Percentiles rank a stretch among this genome's conserved stretches.
Conservation (phyloP, 176 grass and related monocot species). For the Oryza australiensis region DNA sequence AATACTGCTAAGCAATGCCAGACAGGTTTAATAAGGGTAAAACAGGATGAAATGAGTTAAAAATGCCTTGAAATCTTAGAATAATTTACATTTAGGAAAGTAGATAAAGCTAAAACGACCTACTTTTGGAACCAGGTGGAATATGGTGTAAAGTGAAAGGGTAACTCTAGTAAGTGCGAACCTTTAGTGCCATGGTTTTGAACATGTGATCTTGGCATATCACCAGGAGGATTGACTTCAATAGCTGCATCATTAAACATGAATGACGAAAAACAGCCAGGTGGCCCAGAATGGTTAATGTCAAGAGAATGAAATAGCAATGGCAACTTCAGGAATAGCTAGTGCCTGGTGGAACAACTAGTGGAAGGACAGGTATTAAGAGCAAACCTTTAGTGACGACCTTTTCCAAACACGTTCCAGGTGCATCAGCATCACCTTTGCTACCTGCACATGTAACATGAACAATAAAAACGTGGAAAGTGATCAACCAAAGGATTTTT, state of each 20-base stretch:
- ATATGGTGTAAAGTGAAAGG: not conserved
- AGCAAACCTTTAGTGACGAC: slow-evolving; percentile 29
- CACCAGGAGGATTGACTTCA: slow-evolving; percentile 20
- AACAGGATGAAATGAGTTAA: not conserved
- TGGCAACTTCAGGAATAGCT: slow-evolving; percentile 12
- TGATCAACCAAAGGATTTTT: not conserved
- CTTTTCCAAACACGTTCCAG: not conserved
- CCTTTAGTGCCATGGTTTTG: slow-evolving; percentile 6
- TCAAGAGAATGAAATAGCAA: slow-evolving; percentile 9
- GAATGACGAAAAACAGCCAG: slow-evolving; percentile 3
- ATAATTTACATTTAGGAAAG: not conserved
- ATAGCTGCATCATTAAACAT: slow-evolving; percentile 15
- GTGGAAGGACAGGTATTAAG: not conserved
- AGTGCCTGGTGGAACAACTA: not conserved
- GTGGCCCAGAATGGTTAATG: not conserved
- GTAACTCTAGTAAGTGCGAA: not conserved
- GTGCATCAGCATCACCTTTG: slow-evolving; percentile 21
- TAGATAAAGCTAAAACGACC: not conserved
- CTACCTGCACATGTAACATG: slow-evolving; percentile 31
- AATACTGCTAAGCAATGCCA: too few species aligned
- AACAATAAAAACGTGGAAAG: slow-evolving; percentile 21
- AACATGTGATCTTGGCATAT: not conserved
- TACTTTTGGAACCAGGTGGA: not conserved
- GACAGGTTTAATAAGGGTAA: not conserved
- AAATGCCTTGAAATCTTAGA: not conserved